Evolutionary conservation across 331 rosid genomes (phyloP).

Genomic region (Rhamnella rubrinervis): DNA sequence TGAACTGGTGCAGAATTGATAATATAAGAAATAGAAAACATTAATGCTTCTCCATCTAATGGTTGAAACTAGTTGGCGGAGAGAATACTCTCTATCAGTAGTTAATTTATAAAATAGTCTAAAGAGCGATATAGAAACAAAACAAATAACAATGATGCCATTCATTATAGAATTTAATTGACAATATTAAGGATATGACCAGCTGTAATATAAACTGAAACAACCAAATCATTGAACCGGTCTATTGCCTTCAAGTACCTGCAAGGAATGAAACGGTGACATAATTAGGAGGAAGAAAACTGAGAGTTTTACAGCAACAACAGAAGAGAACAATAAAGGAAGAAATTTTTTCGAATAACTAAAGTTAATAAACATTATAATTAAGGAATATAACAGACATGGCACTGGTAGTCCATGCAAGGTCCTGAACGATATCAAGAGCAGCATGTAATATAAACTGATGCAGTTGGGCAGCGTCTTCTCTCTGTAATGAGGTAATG

Average conservation of each 20-base stretch:
- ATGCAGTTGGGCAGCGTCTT: constrained; percentile 95
- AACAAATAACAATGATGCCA: not conserved
- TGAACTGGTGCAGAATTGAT: not conserved
- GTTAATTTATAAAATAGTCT: not conserved
- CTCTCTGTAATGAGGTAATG: constrained; percentile 56
- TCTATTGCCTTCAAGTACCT: constrained; percentile 95
- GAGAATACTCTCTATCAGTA: not conserved
- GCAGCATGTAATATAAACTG: constrained; percentile 94
- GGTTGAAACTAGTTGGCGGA: not conserved
- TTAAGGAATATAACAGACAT: constrained; percentile 50
- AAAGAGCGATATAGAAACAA: not conserved
- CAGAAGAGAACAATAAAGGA: not conserved
- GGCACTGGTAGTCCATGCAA: constrained; percentile 98
- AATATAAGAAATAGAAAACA: not conserved
- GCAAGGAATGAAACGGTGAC: constrained; percentile 32
- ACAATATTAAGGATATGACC: constrained; percentile 83
- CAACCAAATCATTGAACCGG: constrained; percentile 87
- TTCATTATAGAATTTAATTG: not conserved
- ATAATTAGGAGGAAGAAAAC: not conserved
- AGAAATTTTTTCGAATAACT: not conserved
- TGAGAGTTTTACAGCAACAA: not conserved
- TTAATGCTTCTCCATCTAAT: not conserved
- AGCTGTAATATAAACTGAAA: constrained; percentile 94
- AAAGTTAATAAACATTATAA: not conserved
- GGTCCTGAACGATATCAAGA: constrained; percentile 95